Percentiles rank a stretch among this genome's conserved stretches.
phyloP scores from a whole-genome alignment of 331 rosid species.

The Ulmus americana region DNA sequence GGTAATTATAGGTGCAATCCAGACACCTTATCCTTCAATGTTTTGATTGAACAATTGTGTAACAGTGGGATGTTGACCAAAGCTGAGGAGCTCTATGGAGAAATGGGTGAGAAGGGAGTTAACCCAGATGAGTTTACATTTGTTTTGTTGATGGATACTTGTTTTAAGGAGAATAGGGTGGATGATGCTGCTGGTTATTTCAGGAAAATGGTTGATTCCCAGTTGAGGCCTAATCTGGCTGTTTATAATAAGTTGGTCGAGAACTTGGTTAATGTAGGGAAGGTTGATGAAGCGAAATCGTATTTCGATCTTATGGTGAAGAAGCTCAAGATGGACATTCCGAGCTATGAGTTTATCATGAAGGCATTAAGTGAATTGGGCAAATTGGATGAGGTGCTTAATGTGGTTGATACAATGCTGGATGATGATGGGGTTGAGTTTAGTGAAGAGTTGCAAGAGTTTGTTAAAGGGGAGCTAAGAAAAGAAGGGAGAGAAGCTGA shows the following conservation, averaged over 20 bases:
- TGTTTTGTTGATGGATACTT: constrained; percentile 73
- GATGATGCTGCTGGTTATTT: constrained; percentile 76
- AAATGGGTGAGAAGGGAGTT: constrained; percentile 64
- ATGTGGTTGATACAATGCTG: constrained; percentile 62
- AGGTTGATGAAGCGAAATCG: constrained; percentile 57
- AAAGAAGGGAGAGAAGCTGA: constrained; percentile 79
- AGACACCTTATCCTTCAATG: constrained; percentile 65
- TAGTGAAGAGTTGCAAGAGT: constrained; percentile 65
- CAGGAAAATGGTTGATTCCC: constrained; percentile 64
- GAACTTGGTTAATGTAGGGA: constrained; percentile 65
- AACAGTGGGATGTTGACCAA: constrained; percentile 49
- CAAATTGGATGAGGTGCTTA: constrained; percentile 59
- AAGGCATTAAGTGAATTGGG: constrained; percentile 67
- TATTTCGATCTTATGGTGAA: constrained; percentile 78
- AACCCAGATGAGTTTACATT: constrained; percentile 75
- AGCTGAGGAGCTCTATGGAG: constrained; percentile 68
- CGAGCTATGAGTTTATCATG: constrained; percentile 69
- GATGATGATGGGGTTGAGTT: constrained; percentile 66
- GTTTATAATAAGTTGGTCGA: constrained; percentile 68
- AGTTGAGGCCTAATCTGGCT: constrained; percentile 73
- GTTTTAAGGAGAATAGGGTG: constrained; percentile 60
- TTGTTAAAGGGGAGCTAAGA: constrained; percentile 59
- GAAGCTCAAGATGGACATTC: constrained; percentile 82
- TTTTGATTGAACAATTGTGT: constrained; percentile 77
- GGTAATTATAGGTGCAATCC: constrained; percentile 70